Evolutionary conservation across 345 rosid genomes (phyloP).

Genomic region (Punica granatum): DNA sequence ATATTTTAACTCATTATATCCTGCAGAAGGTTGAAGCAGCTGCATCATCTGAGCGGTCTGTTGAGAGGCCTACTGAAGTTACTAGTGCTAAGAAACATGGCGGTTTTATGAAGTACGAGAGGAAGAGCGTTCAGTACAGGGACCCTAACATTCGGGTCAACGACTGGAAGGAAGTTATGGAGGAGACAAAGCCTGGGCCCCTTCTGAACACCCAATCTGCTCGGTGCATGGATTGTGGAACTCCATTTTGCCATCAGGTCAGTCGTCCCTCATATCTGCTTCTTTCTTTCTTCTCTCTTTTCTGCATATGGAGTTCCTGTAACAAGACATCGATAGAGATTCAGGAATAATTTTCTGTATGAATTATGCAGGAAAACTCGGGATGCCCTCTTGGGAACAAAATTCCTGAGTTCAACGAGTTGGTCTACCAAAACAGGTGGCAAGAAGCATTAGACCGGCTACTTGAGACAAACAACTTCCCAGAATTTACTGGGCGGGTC

Average conservation of each 20-base stretch:
- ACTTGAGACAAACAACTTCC: conserved; percentile 96
- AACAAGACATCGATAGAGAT: neutral
- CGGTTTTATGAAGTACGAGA: conserved; percentile 88
- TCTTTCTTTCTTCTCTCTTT: neutral
- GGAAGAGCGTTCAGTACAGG: conserved; percentile 83
- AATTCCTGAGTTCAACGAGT: conserved; percentile 97
- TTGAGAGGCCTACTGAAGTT: conserved; percentile 59
- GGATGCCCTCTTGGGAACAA: conserved; percentile 99
- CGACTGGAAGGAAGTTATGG: conserved; percentile 95
- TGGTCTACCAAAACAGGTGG: conserved; percentile 98
- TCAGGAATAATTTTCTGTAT: neutral
- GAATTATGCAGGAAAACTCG: conserved; percentile 66
- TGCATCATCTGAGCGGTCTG: conserved; percentile 15
- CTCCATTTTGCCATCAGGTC: conserved; percentile 99
- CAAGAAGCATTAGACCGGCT: conserved; percentile 92
- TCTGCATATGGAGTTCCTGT: neutral
- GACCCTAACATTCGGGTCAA: conserved; percentile 78
- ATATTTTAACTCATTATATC: neutral
- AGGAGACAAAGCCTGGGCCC: conserved; percentile 71
- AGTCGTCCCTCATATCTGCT: neutral
- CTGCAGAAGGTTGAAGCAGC: conserved; percentile 28
- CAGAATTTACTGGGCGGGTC: conserved; percentile 98
- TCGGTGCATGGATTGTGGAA: conserved; percentile 99
- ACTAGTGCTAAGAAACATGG: conserved; percentile 63
- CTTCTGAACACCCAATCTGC: conserved; percentile 91